These are phyloP conservation scores for Pyrenula aspistea DNA, from an alignment of 495 filamentous ascomycete species.

Conservation along the genomic window DNA sequence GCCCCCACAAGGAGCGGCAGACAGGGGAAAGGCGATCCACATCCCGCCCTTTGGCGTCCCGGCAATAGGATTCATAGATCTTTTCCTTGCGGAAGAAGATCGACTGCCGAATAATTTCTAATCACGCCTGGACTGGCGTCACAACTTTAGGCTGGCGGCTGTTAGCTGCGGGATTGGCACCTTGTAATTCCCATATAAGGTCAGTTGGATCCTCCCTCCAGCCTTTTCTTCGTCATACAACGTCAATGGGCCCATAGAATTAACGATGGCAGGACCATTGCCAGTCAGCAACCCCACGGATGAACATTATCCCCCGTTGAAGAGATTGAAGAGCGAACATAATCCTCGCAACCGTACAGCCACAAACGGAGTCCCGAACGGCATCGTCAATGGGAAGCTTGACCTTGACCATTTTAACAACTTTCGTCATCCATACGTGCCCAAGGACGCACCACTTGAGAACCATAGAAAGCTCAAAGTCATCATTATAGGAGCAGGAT, in stretches of 20 bases:
- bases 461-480: conserved; percentile 25
- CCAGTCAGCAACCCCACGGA: not conserved
- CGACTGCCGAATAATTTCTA: no score
- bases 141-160: not conserved
- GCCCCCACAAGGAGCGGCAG: no score
- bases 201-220: not conserved
- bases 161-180: not conserved
- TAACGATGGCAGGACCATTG: not conserved
- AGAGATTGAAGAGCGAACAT: not conserved
- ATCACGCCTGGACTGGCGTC: not conserved
- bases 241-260: no score
- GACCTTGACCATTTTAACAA: not conserved
- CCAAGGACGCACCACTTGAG: not conserved
- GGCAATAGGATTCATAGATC: no score
- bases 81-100: no score
- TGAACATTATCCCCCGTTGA: not conserved
- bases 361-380: not conserved
- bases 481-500: conserved; percentile 54
- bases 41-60: no score
- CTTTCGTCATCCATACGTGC: not conserved
- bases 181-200: not conserved
- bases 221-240: no score
- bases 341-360: not conserved
- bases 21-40: no score
- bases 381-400: not conserved